Evolutionary conservation across 2,329 filamentous ascomycete species (phyloP), one percentile per base, ranked within the genome.

Genomic region (Trichophyton verrucosum): DNA sequence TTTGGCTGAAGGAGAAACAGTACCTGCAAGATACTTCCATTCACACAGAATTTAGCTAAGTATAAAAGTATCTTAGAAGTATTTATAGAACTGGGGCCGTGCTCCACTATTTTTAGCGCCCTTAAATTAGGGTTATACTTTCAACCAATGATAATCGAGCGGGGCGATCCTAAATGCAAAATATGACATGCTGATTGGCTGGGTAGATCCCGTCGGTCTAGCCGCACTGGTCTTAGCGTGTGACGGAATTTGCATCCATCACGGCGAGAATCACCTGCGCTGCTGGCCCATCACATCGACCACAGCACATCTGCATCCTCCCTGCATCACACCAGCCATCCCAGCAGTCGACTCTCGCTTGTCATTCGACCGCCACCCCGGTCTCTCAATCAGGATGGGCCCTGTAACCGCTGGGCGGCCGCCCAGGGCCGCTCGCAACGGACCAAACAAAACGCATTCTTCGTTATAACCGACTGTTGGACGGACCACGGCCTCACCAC

Each of bases 211-310:
- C 30, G 38, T 5, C n/a, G 33, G 20, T 9, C 55, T 57, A 59
- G 38, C 57, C 42, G 38, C 9, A 59, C 2, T 46, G n/a, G 57
- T 38, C 27, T 22, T 59, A 59, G 57, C 42, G 57, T 33, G 57
- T 59, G 57, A 59, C 24, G 7, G n/a, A 20, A 20, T n/a, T 24
- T 38, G 33, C 33, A 33, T 46, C 38, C 38, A 33, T 42, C 57
- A 38, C 27, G 17, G 24, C 38, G 15, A 30, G 15, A 42, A 42
- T 46, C 57, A 58, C 57, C 33, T 47, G 57, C 40, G 30, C 20
- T 11, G 13, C 56, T 40, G 56, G 36, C 30, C 38, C 27, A 24
- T 38, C 38, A 38, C 30, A 58, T n/a, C 56, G 13, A 8, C 38
- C 36, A 8, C 33, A 40, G 15, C 22, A 20, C 13, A 59, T 36